Percentiles rank a stretch among this genome's conserved stretches.
Conservation (phyloP, 164 flowering plant genomes). For the Vitis rupestris region DNA sequence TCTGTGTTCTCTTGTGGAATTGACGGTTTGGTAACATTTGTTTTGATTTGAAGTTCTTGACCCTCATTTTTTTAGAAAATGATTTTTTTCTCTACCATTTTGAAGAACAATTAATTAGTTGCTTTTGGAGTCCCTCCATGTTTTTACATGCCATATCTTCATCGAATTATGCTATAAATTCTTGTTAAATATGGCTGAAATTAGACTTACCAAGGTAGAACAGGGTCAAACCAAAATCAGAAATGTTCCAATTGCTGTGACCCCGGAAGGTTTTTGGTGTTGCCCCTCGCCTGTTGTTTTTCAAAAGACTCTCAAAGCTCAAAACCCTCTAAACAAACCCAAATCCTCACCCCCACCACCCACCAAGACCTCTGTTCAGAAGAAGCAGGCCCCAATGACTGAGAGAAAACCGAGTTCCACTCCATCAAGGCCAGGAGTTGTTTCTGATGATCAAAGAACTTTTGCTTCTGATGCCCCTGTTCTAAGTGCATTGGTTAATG, state of each 20-base stretch:
- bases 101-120: not conserved
- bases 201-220: conserved; percentile 59
- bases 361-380: conserved; percentile 37
- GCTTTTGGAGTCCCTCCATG: not conserved
- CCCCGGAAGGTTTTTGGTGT: conserved; percentile 99
- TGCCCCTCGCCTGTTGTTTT: conserved; percentile 90
- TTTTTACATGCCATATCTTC: not conserved
- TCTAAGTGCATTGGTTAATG: conserved; percentile 29
- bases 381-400: conserved; percentile 36
- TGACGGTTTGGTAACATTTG: not conserved
- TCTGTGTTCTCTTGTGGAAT: not conserved
- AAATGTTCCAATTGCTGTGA: conserved; percentile 96
- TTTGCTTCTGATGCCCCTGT: conserved; percentile 30
- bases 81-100: not conserved
- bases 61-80: not conserved
- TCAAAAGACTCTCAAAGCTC: conserved; percentile 75
- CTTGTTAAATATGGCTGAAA: conserved; percentile 62
- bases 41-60: not conserved
- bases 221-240: conserved; percentile 75
- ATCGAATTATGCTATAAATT: conserved; percentile 6
- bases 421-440: conserved; percentile 39
- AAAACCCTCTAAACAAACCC: conserved; percentile 51
- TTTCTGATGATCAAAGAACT: conserved; percentile 40
- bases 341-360: conserved; percentile 52
- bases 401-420: conserved; percentile 42